Percentiles rank a stretch among this genome's conserved stretches.
Conservation (phyloP, 2,329 filamentous ascomycete species). For the Pseudopithomyces maydicus region DNA sequence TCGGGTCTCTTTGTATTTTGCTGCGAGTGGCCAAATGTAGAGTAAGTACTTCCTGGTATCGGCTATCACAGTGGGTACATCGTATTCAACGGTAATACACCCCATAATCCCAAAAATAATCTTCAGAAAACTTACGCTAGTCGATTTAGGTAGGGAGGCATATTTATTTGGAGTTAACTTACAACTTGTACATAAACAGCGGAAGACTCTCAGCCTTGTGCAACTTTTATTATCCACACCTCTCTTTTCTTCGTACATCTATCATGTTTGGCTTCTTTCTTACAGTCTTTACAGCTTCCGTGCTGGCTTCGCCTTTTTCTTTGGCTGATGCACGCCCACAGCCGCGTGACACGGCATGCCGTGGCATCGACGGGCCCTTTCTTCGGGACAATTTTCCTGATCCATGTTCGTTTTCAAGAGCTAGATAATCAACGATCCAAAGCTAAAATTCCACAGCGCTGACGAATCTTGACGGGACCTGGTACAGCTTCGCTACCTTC, state of each 20-base stretch:
- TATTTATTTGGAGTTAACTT: neutral
- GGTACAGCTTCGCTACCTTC: constrained; percentile 4
- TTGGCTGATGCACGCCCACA: neutral
- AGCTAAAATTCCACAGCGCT: neutral
- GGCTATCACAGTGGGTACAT: neutral
- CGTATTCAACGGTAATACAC: neutral
- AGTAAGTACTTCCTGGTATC: neutral
- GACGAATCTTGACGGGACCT: neutral
- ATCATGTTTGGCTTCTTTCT: neutral
- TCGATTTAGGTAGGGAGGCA: no score
- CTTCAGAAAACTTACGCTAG: no score
- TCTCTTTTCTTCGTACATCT: neutral
- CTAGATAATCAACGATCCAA: neutral
- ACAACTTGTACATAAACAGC: neutral
- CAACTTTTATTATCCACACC: neutral
- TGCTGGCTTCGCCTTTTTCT: neutral
- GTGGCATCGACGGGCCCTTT: neutral
- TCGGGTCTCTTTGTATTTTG: neutral
- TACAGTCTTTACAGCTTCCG: neutral
- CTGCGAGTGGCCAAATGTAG: neutral
- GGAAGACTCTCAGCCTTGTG: neutral
- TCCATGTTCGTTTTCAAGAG: neutral
- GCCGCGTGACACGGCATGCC: neutral
- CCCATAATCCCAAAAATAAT: no score
- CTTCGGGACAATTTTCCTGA: constrained; percentile 2